Conservation (phyloP, 768 basidiomycete genomes). For the Termitomyces sp. region DNA sequence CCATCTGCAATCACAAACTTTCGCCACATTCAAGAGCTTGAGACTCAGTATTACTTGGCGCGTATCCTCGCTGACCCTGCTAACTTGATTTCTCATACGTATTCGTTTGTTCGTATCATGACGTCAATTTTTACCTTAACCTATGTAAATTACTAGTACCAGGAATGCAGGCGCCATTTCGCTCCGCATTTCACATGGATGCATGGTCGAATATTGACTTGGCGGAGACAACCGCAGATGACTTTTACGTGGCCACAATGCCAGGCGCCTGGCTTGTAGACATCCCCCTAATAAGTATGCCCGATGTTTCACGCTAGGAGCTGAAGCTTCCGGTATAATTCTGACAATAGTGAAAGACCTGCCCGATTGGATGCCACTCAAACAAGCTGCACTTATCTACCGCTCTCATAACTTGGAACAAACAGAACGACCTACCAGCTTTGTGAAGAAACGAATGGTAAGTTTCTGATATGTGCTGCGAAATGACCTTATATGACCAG, state of each 20-base stretch:
- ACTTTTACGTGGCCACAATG: constrained; percentile 27
- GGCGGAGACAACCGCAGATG: constrained; percentile 34
- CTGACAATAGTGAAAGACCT: constrained; percentile 30
- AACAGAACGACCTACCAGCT: constrained; percentile 31
- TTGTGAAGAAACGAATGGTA: constrained; percentile 29
- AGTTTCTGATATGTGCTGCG: constrained; percentile 9
- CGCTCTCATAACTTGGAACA: constrained; percentile 26
- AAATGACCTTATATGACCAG: constrained; percentile 22
- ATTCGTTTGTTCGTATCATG: constrained; percentile 32
- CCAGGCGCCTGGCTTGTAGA: constrained; percentile 33
- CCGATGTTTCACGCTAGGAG: background rate
- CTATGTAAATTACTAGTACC: constrained; percentile 14
- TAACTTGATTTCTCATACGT: constrained; percentile 30
- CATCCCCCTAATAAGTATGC: constrained; percentile 30
- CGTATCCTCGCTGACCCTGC: constrained; percentile 34
- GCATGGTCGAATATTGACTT: constrained; percentile 35
- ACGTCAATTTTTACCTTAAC: background rate
- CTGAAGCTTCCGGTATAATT: background rate
- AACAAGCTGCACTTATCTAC: constrained; percentile 30
- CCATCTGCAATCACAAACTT: constrained; percentile 30
- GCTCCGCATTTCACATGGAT: constrained; percentile 39
- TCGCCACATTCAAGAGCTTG: constrained; percentile 32
- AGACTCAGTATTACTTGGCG: constrained; percentile 40
- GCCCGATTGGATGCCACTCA: constrained; percentile 44
- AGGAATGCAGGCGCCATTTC: constrained; percentile 38